phyloP scores from a whole-genome alignment of 306 rosid species.

The Cucurbita pepo region DNA sequence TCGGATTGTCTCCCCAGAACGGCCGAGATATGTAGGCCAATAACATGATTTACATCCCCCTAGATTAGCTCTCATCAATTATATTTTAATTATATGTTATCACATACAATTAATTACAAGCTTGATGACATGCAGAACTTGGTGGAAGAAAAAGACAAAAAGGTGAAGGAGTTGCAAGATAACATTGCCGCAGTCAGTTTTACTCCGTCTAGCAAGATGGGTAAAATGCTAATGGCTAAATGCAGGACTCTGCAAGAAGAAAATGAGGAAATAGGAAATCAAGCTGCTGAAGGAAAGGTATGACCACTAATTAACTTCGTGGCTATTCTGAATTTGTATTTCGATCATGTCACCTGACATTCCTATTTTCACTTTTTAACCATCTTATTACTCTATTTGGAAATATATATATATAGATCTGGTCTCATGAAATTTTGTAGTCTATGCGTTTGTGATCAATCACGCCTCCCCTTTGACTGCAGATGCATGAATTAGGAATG shows the following conservation, averaged over 20 bases:
- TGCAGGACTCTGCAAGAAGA: conserved; percentile 91
- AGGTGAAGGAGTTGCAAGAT: conserved; percentile 76
- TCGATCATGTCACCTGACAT: not conserved
- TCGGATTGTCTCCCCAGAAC: not conserved
- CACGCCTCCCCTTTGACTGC: not conserved
- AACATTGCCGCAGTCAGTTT: conserved; percentile 69
- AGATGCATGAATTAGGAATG: conserved; percentile 79
- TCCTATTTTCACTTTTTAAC: not conserved
- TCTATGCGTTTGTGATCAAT: not conserved
- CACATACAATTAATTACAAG: not conserved
- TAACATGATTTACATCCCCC: not conserved
- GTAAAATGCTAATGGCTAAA: conserved; percentile 89
- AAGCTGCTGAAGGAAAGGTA: conserved; percentile 97
- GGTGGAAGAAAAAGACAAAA: conserved; percentile 85
- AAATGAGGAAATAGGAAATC: conserved; percentile 94
- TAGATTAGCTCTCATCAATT: not conserved
- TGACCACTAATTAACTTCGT: not conserved
- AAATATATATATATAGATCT: not conserved
- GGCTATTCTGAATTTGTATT: not conserved
- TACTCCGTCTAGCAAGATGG: conserved; percentile 93
- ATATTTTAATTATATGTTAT: not conserved
- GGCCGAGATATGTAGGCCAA: not conserved
- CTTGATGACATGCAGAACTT: conserved; percentile 30
- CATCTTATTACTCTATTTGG: not conserved
- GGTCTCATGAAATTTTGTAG: not conserved